These are phyloP conservation scores for Salvia rosmarinus DNA, from an alignment of 257 asterid species.

Conservation along the genomic window DNA sequence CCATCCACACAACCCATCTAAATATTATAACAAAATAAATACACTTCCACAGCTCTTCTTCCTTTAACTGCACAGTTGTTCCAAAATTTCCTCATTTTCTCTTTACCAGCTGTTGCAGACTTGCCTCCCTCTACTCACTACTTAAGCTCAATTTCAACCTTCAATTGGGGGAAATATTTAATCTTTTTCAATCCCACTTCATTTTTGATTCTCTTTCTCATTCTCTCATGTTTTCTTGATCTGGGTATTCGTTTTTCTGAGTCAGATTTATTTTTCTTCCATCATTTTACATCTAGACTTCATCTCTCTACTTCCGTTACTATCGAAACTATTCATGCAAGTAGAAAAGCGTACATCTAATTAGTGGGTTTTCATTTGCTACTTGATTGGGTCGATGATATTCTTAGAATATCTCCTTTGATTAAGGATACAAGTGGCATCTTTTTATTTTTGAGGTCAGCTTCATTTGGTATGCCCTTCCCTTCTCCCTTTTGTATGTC, in stretches of 20 bases:
- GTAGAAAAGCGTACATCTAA: slow-evolving; percentile 37
- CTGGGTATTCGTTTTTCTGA: slow-evolving; percentile 36
- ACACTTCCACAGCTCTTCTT: slow-evolving; percentile 25
- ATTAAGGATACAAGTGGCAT: slow-evolving; percentile 44
- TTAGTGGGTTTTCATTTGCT: slow-evolving; percentile 35
- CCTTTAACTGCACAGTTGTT: slow-evolving; percentile 27
- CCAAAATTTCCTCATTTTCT: slow-evolving; percentile 22
- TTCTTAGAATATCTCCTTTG: slow-evolving; percentile 40
- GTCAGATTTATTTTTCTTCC: slow-evolving; percentile 38
- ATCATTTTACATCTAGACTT: slow-evolving; percentile 32
- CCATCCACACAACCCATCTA: slow-evolving; percentile 31
- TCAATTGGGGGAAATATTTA: slow-evolving; percentile 25
- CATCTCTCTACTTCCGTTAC: slow-evolving; percentile 31
- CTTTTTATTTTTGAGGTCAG: slow-evolving; percentile 43
- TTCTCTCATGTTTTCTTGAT: slow-evolving; percentile 40
- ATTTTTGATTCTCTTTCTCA: slow-evolving; percentile 32
- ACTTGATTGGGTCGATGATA: slow-evolving; percentile 29
- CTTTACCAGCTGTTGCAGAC: slow-evolving; percentile 34
- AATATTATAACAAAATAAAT: slow-evolving; percentile 11
- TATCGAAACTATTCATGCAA: slow-evolving; percentile 42
- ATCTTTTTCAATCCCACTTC: slow-evolving; percentile 44
- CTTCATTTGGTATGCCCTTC: slow-evolving; percentile 56
- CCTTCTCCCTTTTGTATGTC: slow-evolving; percentile 6
- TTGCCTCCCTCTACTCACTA: slow-evolving; percentile 43
- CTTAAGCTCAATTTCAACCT: slow-evolving; percentile 39